Evolutionary conservation across 2,329 filamentous ascomycete species (phyloP).

Genomic region (Reticulascus tulasneorum): DNA sequence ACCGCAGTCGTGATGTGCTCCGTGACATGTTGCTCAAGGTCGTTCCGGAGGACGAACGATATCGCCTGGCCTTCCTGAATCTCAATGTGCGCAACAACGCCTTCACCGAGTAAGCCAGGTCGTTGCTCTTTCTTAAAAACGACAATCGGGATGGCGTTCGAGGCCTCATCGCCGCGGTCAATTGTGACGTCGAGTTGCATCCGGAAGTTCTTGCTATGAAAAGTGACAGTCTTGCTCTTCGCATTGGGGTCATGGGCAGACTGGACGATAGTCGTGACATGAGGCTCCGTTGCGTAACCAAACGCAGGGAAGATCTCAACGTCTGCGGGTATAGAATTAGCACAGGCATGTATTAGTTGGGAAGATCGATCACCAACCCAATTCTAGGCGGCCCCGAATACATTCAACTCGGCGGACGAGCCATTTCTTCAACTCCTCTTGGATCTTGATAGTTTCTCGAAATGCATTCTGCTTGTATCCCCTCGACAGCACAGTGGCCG

Average conservation of each 20-base stretch:
- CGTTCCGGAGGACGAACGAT: slow-evolving; percentile 65
- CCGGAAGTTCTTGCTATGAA: slow-evolving; percentile 54
- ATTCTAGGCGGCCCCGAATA: slow-evolving; percentile 60
- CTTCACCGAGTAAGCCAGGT: slow-evolving; percentile 54
- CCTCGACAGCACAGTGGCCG: slow-evolving; percentile 46
- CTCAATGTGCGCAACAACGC: slow-evolving; percentile 56
- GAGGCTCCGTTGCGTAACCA: slow-evolving; percentile 62
- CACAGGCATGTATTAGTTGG: accelerated
- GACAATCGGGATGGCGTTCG: slow-evolving; percentile 42
- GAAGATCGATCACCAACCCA: slow-evolving; percentile 38
- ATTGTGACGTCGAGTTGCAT: slow-evolving; percentile 67
- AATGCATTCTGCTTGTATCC: slow-evolving; percentile 44
- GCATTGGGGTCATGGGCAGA: slow-evolving; percentile 33
- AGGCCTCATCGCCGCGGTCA: slow-evolving; percentile 51
- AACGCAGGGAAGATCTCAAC: slow-evolving; percentile 71
- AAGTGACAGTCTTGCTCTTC: slow-evolving; percentile 58
- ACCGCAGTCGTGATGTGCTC: slow-evolving; percentile 53
- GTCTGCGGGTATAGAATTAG: slow-evolving; percentile 30
- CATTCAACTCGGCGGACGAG: slow-evolving; percentile 69
- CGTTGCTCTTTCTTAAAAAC: slow-evolving; percentile 50
- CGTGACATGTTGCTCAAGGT: slow-evolving; percentile 54
- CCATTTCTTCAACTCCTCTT: slow-evolving; percentile 65
- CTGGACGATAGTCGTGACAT: slow-evolving; percentile 54
- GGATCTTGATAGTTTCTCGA: slow-evolving; percentile 49
- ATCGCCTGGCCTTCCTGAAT: slow-evolving; percentile 64